phyloP scores from a whole-genome alignment of 1,139 yeast genomes.

The Pichiaceae sp. region DNA sequence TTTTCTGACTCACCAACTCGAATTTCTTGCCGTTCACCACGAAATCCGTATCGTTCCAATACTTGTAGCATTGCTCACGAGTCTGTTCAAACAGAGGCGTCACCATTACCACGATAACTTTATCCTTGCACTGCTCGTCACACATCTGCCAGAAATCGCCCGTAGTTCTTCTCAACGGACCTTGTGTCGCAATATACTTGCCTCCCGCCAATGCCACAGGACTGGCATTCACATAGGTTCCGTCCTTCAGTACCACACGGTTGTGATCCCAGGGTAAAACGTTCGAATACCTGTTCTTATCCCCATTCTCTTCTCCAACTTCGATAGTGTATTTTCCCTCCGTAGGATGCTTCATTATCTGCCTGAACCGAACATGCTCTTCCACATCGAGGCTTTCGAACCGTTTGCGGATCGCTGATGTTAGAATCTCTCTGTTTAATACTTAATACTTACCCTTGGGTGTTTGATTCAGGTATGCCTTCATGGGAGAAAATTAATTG shows the following conservation, averaged over 20 bases:
- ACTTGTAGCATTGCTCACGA: conserved; percentile 54
- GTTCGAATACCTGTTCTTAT: conserved; percentile 41
- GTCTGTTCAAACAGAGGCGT: conserved; percentile 65
- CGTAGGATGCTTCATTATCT: neutral
- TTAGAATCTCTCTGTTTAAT: too few species aligned
- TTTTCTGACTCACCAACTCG: conserved; percentile 2
- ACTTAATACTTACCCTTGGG: too few species aligned
- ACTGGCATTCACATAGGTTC: conserved; percentile 39
- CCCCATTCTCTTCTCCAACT: neutral
- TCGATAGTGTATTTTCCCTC: neutral
- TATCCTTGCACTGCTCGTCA: conserved; percentile 29
- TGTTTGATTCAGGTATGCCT: too few species aligned
- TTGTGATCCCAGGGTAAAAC: conserved; percentile 54
- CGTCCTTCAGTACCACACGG: conserved; percentile 36
- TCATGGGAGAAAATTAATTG: too few species aligned
- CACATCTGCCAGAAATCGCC: conserved; percentile 87
- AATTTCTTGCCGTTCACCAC: conserved; percentile 7
- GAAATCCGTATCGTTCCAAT: conserved; percentile 51
- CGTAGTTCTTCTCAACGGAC: conserved; percentile 59
- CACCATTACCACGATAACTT: conserved; percentile 71
- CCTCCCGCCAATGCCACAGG: conserved; percentile 24
- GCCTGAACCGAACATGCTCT: neutral
- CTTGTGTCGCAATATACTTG: conserved; percentile 56
- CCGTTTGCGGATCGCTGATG: neutral
- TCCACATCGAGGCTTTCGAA: neutral